Evolutionary conservation across 495 filamentous ascomycete genomes (phyloP).

Genomic region (Paragyromitra xinjiangensis): DNA sequence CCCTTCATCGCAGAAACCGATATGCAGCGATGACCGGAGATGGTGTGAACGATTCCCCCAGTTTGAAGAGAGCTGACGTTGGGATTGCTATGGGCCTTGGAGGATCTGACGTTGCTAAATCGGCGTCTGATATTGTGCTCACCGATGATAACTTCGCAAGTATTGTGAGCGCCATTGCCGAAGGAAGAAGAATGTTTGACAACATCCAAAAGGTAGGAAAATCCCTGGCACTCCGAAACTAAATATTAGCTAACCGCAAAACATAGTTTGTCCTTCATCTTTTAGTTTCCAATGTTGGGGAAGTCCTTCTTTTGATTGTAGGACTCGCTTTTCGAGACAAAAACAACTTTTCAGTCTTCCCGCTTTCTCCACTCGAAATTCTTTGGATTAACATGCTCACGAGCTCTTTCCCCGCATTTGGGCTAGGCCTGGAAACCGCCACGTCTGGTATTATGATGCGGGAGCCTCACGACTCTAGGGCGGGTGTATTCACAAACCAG

Average conservation of each 20-base stretch:
- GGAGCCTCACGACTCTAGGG: constrained; percentile 68
- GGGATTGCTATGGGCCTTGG: constrained; percentile 73
- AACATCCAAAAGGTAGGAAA: constrained; percentile 71
- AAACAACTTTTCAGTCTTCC: constrained; percentile 70
- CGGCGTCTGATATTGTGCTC: constrained; percentile 82
- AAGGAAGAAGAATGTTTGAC: constrained; percentile 73
- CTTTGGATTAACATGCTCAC: constrained; percentile 79
- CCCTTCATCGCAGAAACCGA: constrained; percentile 68
- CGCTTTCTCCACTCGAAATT: constrained; percentile 72
- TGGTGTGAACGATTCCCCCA: constrained; percentile 75
- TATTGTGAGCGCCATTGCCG: constrained; percentile 70
- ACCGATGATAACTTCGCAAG: constrained; percentile 79
- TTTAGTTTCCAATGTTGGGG: constrained; percentile 73
- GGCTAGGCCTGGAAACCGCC: constrained; percentile 72
- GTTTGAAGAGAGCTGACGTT: constrained; percentile 70
- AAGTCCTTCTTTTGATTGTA: constrained; percentile 71
- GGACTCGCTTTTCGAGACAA: constrained; percentile 73
- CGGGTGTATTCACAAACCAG: constrained; percentile 73
- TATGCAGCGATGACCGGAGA: constrained; percentile 71
- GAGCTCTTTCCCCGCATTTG: constrained; percentile 72
- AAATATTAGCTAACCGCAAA: constrained; percentile 5
- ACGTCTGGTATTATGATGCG: constrained; percentile 71
- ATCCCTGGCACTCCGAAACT: neutral
- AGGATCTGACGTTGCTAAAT: constrained; percentile 87
- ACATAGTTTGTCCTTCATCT: constrained; percentile 70